Evolutionary conservation across 371 early-diverging fungal genomes (phyloP).

Genomic region (Haplosporangium sp.): DNA sequence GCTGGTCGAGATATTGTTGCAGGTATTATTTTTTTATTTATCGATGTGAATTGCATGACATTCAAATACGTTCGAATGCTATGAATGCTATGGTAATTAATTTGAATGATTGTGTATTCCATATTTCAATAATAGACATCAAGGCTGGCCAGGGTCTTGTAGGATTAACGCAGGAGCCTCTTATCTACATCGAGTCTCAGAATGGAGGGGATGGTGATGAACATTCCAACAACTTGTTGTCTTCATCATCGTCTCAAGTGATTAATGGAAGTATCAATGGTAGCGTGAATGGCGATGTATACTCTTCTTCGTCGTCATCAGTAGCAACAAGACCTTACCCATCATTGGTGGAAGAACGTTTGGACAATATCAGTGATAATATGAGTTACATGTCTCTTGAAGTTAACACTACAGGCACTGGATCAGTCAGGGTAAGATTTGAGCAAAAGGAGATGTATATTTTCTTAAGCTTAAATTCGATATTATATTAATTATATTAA

Average conservation of each 20-base stretch:
- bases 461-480: neutral
- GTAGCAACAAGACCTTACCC: slow-evolving; percentile 18
- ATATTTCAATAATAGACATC: slow-evolving; percentile 16
- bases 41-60: too few relatives aligned
- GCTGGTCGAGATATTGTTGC: slow-evolving; percentile 66
- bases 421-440: slow-evolving; percentile 64
- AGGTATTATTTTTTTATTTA: slow-evolving; percentile 48
- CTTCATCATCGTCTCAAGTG: slow-evolving; percentile 52
- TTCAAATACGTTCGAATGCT: too few relatives aligned
- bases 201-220: slow-evolving; percentile 1
- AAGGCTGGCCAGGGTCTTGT: slow-evolving; percentile 38
- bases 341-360: slow-evolving; percentile 35
- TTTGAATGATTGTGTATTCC: neutral
- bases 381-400: slow-evolving; percentile 73
- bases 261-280: slow-evolving; percentile 33
- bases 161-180: slow-evolving; percentile 7
- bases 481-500: neutral
- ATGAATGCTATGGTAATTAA: too few relatives aligned
- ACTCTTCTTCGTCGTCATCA: neutral
- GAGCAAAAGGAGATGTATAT: neutral
- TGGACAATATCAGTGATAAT: slow-evolving; percentile 60
- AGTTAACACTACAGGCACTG: slow-evolving; percentile 82
- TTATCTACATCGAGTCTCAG: slow-evolving; percentile 12
- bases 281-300: slow-evolving; percentile 20
- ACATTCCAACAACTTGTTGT: slow-evolving; percentile 9